A percentile compares a stretch with the other conserved stretches of the same genome.
phyloP scores from a whole-genome alignment of 208 protist species.

The Leishmania turanica region DNA sequence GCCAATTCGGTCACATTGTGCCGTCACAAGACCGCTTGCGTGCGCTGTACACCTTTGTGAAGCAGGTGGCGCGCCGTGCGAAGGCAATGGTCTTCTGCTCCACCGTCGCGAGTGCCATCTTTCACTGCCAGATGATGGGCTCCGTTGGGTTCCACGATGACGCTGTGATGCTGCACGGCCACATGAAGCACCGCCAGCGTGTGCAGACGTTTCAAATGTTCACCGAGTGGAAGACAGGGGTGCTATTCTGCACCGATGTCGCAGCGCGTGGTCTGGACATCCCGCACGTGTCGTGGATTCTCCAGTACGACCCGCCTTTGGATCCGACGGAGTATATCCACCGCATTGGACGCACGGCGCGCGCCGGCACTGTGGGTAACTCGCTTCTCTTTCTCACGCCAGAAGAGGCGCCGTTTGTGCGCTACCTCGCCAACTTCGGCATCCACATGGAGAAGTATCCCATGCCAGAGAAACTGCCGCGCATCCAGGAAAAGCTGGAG shows the following conservation, averaged over 20 bases:
- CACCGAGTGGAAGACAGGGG: conserved; percentile 75
- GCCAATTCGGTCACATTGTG: conserved; percentile 84
- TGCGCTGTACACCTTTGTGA: conserved; percentile 97
- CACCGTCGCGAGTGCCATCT: conserved; percentile 97
- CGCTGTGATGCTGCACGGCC: conserved; percentile 96
- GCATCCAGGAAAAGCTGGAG: conserved; percentile 86
- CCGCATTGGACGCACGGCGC: conserved; percentile 96
- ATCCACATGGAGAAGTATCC: conserved; percentile 81
- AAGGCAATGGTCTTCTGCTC: conserved; percentile 98
- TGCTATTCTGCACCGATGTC: conserved; percentile 96
- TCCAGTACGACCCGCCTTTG: conserved; percentile 98
- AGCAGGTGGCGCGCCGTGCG: conserved; percentile 95
- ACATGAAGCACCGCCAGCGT: conserved; percentile 96
- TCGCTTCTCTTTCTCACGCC: conserved; percentile 94
- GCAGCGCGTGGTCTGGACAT: conserved; percentile 96
- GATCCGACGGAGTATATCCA: conserved; percentile 97
- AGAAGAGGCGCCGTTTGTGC: conserved; percentile 88
- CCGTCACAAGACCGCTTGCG: conserved; percentile 69
- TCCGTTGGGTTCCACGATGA: conserved; percentile 98
- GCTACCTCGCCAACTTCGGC: conserved; percentile 84
- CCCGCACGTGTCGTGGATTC: conserved; percentile 96
- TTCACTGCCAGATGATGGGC: conserved; percentile 98
- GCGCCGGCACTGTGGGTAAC: conserved; percentile 92
- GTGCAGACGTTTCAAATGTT: conserved; percentile 92
- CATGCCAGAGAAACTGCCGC: conserved; percentile 67